Conservation (phyloP, 2,329 filamentous ascomycete genomes). For the Alternaria sp. region DNA sequence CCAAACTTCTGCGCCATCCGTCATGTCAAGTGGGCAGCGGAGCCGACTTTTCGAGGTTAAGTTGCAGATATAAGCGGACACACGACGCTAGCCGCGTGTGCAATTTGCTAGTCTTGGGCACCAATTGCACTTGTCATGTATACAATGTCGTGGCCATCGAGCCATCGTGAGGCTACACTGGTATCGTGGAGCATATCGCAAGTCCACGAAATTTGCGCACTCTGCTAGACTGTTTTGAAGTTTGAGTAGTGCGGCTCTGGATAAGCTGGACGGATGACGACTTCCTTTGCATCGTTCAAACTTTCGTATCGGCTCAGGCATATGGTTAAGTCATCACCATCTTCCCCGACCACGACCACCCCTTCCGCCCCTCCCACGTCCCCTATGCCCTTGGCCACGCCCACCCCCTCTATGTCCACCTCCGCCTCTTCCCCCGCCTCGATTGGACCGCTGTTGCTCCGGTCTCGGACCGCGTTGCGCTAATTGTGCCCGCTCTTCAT, state of each 20-base stretch:
- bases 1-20: constrained; percentile 18
- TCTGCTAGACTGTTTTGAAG: neutral
- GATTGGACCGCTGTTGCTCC: constrained; percentile 32
- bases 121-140: constrained; percentile 13
- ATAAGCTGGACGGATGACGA: neutral
- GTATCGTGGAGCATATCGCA: neutral
- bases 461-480: constrained; percentile 40
- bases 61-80: constrained; percentile 7
- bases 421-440: constrained; percentile 37
- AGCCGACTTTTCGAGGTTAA: constrained; percentile 6
- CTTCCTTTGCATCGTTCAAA: neutral
- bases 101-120: constrained; percentile 10
- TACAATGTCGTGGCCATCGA: constrained; percentile 2
- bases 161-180: neutral
- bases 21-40: constrained; percentile 25
- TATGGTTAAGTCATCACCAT: constrained; percentile 24
- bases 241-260: neutral
- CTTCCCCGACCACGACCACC: constrained; percentile 34
- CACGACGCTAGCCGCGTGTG: constrained; percentile 26
- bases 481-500: constrained; percentile 64
- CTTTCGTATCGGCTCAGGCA: neutral
- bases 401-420: constrained; percentile 38
- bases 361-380: constrained; percentile 16
- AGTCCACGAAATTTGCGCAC: neutral
- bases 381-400: constrained; percentile 25